Percentiles rank a stretch among this genome's conserved stretches.
These are phyloP conservation scores for Boletus patriciae DNA, from an alignment of 768 basidiomycete genomes.

Conservation along the genomic window DNA sequence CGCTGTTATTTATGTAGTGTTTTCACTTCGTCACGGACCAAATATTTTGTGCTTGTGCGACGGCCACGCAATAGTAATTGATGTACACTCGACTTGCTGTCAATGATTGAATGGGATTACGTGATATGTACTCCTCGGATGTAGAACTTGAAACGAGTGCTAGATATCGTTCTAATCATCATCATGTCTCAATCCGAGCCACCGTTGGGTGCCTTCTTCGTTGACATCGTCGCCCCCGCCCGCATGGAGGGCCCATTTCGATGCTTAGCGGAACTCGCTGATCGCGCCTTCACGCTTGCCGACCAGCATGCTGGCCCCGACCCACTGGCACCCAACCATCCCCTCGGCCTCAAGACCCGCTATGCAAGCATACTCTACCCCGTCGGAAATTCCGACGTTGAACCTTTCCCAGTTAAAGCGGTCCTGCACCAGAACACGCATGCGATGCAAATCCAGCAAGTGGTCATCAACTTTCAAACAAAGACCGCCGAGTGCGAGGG, in stretches of 20 bases:
- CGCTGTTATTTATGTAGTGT: background rate
- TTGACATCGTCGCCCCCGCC: conserved; percentile 11
- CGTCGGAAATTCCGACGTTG: background rate
- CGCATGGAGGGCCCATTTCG: conserved; percentile 6
- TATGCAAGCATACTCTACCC: conserved; percentile 19
- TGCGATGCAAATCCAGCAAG: conserved; percentile 5
- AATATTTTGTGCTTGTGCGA: too few species aligned
- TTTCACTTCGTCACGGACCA: background rate
- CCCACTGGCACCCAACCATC: background rate
- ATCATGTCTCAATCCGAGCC: conserved; percentile 15
- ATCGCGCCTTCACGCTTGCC: conserved; percentile 19
- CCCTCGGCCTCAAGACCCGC: conserved; percentile 6
- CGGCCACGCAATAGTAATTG: too few species aligned
- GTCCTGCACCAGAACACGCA: conserved; percentile 15
- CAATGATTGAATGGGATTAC: too few species aligned
- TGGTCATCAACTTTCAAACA: conserved; percentile 19
- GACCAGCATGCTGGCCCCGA: conserved; percentile 2
- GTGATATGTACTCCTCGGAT: background rate
- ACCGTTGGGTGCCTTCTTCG: conserved; percentile 12
- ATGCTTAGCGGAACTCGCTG: conserved; percentile 19
- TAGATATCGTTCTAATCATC: background rate
- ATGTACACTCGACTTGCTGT: too few species aligned
- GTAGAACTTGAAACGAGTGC: background rate
- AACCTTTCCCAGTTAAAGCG: conserved; percentile 12
- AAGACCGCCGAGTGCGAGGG: conserved; percentile 16